Conservation (phyloP, 2,329 filamentous ascomycete species). For the Basipetospora chlamydospora region DNA sequence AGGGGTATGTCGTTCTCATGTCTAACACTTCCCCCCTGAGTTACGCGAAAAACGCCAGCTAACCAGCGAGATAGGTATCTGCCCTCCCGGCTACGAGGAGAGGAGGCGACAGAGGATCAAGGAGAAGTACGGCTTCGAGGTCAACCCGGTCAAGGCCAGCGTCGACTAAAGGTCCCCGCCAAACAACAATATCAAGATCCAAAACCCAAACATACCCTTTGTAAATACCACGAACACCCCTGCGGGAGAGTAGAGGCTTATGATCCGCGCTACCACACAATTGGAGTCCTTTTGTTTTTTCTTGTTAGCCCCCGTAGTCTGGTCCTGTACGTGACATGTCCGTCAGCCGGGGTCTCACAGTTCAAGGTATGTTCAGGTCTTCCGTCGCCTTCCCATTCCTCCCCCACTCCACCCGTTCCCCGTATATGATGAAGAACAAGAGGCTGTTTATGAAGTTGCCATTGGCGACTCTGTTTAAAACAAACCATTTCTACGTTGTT, state of each 20-base stretch:
- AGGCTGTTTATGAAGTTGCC: constrained; percentile 31
- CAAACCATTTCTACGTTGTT: constrained; percentile 6
- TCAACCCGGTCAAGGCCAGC: constrained; percentile 48
- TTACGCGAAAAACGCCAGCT: neutral
- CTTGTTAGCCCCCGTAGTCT: constrained; percentile 7
- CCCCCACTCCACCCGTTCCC: neutral
- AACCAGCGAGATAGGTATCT: constrained; percentile 47
- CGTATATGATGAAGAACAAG: constrained; percentile 24
- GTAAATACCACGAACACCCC: constrained; percentile 7
- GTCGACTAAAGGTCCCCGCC: constrained; percentile 18
- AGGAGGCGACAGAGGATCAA: constrained; percentile 67
- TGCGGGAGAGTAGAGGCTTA: constrained; percentile 7
- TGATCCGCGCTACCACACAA: constrained; percentile 19
- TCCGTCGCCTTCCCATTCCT: neutral
- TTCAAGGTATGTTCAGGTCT: constrained; percentile 3
- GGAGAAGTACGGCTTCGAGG: constrained; percentile 78
- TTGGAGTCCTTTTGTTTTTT: constrained; percentile 20
- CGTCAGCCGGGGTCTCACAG: neutral
- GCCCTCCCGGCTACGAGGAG: constrained; percentile 71
- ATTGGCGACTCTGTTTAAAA: constrained; percentile 2
- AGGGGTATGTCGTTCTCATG: constrained; percentile 46
- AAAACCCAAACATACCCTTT: neutral
- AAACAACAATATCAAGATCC: too few species aligned
- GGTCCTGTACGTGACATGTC: neutral
- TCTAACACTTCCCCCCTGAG: too few species aligned